These are phyloP conservation scores for Cladosporium austrohemisphaericum DNA, from an alignment of 2,329 filamentous ascomycete species.

Conservation along the genomic window DNA sequence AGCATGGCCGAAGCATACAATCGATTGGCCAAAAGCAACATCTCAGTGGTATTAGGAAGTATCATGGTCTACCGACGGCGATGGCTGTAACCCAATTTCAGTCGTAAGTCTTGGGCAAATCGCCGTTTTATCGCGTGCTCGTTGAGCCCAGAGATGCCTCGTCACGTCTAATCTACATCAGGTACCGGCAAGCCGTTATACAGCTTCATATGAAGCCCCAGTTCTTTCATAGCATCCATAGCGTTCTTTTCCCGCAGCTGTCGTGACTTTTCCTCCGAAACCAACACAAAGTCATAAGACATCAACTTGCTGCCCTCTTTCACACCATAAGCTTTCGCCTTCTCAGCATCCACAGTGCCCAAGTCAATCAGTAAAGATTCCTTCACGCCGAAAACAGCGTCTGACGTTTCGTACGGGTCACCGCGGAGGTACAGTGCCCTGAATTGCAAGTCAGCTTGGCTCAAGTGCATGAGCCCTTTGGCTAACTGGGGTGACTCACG, in stretches of 20 bases:
- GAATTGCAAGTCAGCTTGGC: constrained; percentile 17
- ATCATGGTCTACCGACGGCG: no score
- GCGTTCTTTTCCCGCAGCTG: constrained; percentile 64
- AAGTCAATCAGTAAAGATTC: constrained; percentile 70
- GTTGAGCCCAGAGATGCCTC: no score
- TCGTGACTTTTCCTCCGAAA: constrained; percentile 65
- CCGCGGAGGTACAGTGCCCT: constrained; percentile 73
- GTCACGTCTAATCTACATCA: constrained; percentile 58
- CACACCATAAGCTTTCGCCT: constrained; percentile 59
- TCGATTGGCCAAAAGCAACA: no score
- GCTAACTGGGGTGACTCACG: constrained; percentile 52
- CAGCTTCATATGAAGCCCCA: constrained; percentile 68
- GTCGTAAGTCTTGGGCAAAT: no score
- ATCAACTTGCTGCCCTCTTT: constrained; percentile 55
- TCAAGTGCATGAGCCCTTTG: background rate
- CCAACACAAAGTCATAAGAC: constrained; percentile 71
- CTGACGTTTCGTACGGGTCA: constrained; percentile 77
- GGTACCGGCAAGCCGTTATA: constrained; percentile 74
- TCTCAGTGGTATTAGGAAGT: no score
- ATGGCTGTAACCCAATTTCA: no score
- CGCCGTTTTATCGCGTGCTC: no score
- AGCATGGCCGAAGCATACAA: no score
- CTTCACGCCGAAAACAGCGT: constrained; percentile 86
- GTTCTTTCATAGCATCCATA: constrained; percentile 60
- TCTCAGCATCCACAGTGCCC: constrained; percentile 49